Conservation (phyloP, 495 filamentous ascomycete genomes). For the Aspergillus homomorphus region DNA sequence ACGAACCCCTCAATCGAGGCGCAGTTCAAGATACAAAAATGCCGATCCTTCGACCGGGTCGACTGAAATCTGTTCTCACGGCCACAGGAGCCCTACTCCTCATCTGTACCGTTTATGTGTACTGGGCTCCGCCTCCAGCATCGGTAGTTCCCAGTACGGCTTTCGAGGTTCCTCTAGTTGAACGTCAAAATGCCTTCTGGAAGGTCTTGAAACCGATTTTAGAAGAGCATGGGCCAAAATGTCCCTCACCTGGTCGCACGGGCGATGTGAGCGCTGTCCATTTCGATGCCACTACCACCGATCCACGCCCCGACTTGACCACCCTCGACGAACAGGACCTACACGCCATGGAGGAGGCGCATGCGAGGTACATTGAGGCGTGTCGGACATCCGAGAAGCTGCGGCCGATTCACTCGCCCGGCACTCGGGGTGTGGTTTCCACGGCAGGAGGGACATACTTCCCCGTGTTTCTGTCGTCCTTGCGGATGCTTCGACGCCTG, state of each 20-base stretch:
- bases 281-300: constrained; percentile 34
- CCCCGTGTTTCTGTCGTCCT: constrained; percentile 46
- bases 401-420: constrained; percentile 40
- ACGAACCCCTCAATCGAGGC: neutral
- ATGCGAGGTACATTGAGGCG: constrained; percentile 42
- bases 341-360: constrained; percentile 37
- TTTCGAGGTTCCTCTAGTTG: constrained; percentile 35
- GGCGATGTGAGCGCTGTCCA: constrained; percentile 21
- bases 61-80: constrained; percentile 32
- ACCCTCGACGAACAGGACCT: constrained; percentile 31
- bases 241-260: constrained; percentile 27
- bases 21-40: constrained; percentile 15
- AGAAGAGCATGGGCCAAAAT: constrained; percentile 30
- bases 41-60: constrained; percentile 32
- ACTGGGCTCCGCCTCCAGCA: constrained; percentile 39
- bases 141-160: constrained; percentile 38
- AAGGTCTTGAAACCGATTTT: constrained; percentile 36
- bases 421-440: constrained; percentile 55
- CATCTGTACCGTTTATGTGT: constrained; percentile 38
- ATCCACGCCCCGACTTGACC: constrained; percentile 35
- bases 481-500: constrained; percentile 57
- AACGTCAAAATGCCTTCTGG: constrained; percentile 43
- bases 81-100: constrained; percentile 29
- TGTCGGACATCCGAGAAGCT: constrained; percentile 31
- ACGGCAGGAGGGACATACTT: constrained; percentile 46